phyloP scores from a whole-genome alignment of 495 filamentous ascomycete genomes.

The Gamarada debralockiae region DNA sequence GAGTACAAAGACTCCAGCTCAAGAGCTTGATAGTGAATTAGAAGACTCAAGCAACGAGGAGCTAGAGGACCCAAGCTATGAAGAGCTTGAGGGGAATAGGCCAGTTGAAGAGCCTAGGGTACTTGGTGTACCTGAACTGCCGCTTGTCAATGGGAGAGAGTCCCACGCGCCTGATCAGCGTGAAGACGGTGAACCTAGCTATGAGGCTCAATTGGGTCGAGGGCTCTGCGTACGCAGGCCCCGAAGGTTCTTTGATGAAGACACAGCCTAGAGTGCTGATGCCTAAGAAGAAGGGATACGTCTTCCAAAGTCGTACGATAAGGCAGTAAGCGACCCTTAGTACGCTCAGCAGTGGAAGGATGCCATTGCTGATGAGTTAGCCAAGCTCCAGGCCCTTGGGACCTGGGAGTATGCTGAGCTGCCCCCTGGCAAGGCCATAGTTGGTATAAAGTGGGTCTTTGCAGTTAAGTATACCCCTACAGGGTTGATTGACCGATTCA shows the following conservation, averaged over 20 bases:
- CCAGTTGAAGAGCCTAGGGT: too few relatives aligned
- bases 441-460: background rate
- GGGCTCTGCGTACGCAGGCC: background rate
- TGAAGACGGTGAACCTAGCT: background rate
- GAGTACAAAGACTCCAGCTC: too few relatives aligned
- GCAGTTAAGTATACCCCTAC: background rate
- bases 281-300: background rate
- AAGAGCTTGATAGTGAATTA: too few relatives aligned
- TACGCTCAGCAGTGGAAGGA: background rate
- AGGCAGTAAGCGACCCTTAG: background rate
- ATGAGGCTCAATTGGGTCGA: background rate
- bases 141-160: too few relatives aligned
- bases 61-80: too few relatives aligned
- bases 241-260: background rate
- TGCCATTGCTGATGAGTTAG: background rate
- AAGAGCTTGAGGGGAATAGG: too few relatives aligned
- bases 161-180: background rate
- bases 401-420: background rate
- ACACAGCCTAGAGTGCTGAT: background rate
- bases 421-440: background rate
- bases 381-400: background rate
- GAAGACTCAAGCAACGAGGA: too few relatives aligned
- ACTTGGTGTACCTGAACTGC: too few relatives aligned
- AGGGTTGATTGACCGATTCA: background rate
- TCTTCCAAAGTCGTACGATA: background rate